Evolutionary conservation across 768 basidiomycete genomes (phyloP), one percentile per base, ranked within the genome.

Genomic region (Pleurotus giganteus): DNA sequence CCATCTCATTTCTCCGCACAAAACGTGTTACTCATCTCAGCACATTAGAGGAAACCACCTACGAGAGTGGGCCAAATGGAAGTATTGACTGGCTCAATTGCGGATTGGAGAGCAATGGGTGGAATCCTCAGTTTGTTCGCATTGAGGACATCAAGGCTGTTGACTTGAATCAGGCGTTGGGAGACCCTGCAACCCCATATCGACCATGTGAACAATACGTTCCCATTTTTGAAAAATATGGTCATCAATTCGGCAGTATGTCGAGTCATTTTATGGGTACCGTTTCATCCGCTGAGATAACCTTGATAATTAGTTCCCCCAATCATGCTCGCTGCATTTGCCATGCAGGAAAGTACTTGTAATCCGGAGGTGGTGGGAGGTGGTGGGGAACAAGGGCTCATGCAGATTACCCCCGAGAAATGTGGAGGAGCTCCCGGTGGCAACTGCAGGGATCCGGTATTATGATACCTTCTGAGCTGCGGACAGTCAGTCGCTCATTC

Each of bases 311-410:
- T 19, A 60, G 59, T 94, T 27, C 88, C 88, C 23, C 66, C 90
- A 6, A 90, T 94, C 65, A 72, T 95, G 59, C 68, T 95, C 32
- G 93, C 92, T 2, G 79, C 91, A 0, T 87, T 96, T 60, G 91
- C 92, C 28, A 87, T 96, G 86, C 92, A 95, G 67, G 94, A 96
- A 67, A 78, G 74, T 53, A 67, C 69, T 34, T 96, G 93, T 76
- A 84, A 87, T 60, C 78, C 85, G 2, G 55, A 70, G 13, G 80
- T 79, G 4, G 74, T 83, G 42, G 92, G 92, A 49, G 86, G 85
- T 13, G 89, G 75, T 19, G 89, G 91, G 41, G 92, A 94, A 67
- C 86, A 90, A 63, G 92, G 91, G 28, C 71, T 94, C 50, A 94
- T 94, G 91, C 91, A 94, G 67, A 76, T 94, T 58, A 88, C 88